Percentiles rank a stretch among this genome's conserved stretches.
Evolutionary conservation across 139 green algal genomes (phyloP).

Genomic region (Chlamydomonas sphaeroides): DNA sequence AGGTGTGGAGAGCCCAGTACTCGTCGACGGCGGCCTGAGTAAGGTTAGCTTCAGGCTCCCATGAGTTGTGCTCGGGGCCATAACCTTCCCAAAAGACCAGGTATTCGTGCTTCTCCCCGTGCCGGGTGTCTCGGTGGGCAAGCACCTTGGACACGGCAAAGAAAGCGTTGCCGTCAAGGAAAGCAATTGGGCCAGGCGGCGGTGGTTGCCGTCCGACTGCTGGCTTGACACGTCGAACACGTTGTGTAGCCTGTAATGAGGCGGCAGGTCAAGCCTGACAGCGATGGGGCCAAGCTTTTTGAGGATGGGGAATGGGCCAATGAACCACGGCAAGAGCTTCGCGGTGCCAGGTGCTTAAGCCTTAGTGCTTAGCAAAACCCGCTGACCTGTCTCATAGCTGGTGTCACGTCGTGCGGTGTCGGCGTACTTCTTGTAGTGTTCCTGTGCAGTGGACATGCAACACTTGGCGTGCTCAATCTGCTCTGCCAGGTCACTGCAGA

Average conservation of each 20-base stretch:
- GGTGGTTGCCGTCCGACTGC: background rate
- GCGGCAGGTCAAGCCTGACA: constrained; percentile 44
- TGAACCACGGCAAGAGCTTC: constrained; percentile 53
- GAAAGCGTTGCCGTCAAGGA: background rate
- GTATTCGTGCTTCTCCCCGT: background rate
- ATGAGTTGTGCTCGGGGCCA: constrained; percentile 34
- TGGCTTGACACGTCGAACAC: constrained; percentile 51
- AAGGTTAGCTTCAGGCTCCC: constrained; percentile 36
- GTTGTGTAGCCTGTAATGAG: constrained; percentile 36
- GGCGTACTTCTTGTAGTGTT: constrained; percentile 14
- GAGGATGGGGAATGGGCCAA: constrained; percentile 52
- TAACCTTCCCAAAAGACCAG: constrained; percentile 33
- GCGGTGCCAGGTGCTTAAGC: constrained; percentile 20
- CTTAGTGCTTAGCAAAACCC: constrained; percentile 42
- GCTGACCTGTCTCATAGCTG: constrained; percentile 1
- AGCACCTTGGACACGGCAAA: background rate
- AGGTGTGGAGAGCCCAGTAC: too few species aligned
- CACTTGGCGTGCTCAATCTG: background rate
- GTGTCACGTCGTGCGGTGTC: background rate
- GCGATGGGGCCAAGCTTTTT: background rate
- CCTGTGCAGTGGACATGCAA: constrained; percentile 24
- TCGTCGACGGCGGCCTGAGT: background rate
- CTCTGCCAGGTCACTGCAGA: background rate
- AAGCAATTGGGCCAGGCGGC: background rate
- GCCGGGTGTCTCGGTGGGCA: background rate